Evolutionary conservation across 108 stramenopile species (phyloP).

Genomic region (Skeletonema potamos): DNA sequence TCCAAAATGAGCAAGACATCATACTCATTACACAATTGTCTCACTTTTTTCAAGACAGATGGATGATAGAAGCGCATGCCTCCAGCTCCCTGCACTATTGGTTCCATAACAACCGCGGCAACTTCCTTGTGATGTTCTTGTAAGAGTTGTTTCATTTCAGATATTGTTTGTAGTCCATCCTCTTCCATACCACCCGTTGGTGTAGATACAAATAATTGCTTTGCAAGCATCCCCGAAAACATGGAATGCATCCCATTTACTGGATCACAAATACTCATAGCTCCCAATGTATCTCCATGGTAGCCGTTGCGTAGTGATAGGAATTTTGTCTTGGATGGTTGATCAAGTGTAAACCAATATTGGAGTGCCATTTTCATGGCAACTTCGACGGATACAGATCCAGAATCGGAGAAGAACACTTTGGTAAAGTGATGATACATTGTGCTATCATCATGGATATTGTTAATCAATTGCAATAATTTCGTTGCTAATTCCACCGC

Average conservation of each 20-base stretch:
- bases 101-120: slow-evolving; percentile 91
- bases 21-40: slow-evolving; percentile 74
- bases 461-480: slow-evolving; percentile 45
- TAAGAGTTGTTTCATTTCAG: slow-evolving; percentile 42
- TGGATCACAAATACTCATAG: slow-evolving; percentile 90
- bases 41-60: slow-evolving; percentile 44
- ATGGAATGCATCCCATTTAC: slow-evolving; percentile 83
- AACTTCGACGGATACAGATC: slow-evolving; percentile 80
- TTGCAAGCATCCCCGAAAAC: slow-evolving; percentile 52
- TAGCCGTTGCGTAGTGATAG: slow-evolving; percentile 79
- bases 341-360: slow-evolving; percentile 61
- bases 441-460: slow-evolving; percentile 1
- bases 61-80: slow-evolving; percentile 89
- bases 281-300: slow-evolving; percentile 90
- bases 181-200: slow-evolving; percentile 33
- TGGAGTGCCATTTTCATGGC: slow-evolving; percentile 93
- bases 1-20: slow-evolving; percentile 84
- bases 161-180: slow-evolving; percentile 38
- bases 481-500: slow-evolving; percentile 57
- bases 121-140: slow-evolving; percentile 50
- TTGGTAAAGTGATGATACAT: slow-evolving; percentile 51
- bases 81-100: slow-evolving; percentile 91
- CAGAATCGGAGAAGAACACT: slow-evolving; percentile 81
- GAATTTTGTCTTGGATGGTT: slow-evolving; percentile 54
- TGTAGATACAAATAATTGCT: slow-evolving; percentile 60